A percentile compares a stretch with the other conserved stretches of the same genome.
Evolutionary conservation across 345 rosid species (phyloP).

Genomic region (Melaleuca quinquenervia): DNA sequence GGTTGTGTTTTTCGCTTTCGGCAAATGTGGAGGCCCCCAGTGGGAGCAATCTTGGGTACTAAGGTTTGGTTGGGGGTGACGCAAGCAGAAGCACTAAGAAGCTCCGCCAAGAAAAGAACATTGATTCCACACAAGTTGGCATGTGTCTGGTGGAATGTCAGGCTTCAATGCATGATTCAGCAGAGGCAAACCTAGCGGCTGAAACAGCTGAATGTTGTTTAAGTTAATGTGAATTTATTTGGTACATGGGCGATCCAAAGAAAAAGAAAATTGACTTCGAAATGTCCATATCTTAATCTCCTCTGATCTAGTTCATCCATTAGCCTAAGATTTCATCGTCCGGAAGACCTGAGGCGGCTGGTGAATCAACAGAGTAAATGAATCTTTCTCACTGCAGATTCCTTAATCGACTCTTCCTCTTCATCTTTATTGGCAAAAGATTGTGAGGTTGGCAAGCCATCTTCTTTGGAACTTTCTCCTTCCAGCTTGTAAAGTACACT

Average conservation of each 20-base stretch:
- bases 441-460: background rate
- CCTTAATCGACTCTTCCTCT: background rate
- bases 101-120: background rate
- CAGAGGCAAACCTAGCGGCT: background rate
- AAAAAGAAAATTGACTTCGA: background rate
- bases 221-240: background rate
- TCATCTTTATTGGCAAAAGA: background rate
- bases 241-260: background rate
- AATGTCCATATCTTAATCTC: background rate
- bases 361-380: background rate
- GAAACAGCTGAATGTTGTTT: background rate
- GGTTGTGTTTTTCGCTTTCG: background rate
- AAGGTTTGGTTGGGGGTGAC: background rate
- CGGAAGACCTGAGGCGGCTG: background rate
- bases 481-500: conserved; percentile 18
- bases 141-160: background rate
- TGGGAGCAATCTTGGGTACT: background rate
- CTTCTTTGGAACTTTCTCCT: background rate
- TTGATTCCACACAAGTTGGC: background rate
- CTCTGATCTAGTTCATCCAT: background rate
- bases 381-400: background rate
- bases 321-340: background rate
- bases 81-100: background rate
- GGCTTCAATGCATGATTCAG: background rate
- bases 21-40: background rate